Percentiles rank a stretch among this genome's conserved stretches.
Conservation (phyloP, 2,329 filamentous ascomycete species). For the Lasiodiplodia citricola region DNA sequence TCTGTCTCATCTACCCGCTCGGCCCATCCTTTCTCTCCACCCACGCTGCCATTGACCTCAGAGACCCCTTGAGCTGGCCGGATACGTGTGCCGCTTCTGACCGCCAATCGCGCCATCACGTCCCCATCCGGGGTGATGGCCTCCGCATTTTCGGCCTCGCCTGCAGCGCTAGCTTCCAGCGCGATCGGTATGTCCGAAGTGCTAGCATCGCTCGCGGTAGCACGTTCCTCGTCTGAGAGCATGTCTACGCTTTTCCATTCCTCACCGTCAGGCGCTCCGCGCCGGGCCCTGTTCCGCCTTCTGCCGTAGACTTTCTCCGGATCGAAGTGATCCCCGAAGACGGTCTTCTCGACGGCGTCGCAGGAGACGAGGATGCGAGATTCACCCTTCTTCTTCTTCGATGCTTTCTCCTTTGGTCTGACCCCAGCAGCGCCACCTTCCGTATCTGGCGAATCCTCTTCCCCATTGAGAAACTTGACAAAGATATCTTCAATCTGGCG, state of each 20-base stretch:
- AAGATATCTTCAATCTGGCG: constrained; percentile 60
- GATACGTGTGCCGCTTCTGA: constrained; percentile 30
- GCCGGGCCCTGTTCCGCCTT: constrained; percentile 52
- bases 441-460: constrained; percentile 19
- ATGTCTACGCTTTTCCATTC: constrained; percentile 55
- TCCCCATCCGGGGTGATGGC: background rate
- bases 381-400: constrained; percentile 55
- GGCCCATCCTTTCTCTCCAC: constrained; percentile 61
- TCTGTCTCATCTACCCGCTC: constrained; percentile 60
- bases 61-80: constrained; percentile 51
- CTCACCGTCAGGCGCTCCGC: constrained; percentile 45
- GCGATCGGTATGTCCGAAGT: background rate
- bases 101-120: constrained; percentile 32
- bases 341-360: constrained; percentile 54
- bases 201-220: constrained; percentile 20
- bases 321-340: constrained; percentile 56
- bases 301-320: constrained; percentile 53
- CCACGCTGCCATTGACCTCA: constrained; percentile 62
- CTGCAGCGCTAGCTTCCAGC: background rate
- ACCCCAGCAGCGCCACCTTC: constrained; percentile 12
- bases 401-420: constrained; percentile 26
- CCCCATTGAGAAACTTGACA: constrained; percentile 47
- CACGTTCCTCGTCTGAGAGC: constrained; percentile 37
- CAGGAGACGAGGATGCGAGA: constrained; percentile 56
- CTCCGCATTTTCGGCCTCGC: constrained; percentile 7